A percentile compares a stretch with the other conserved stretches of the same genome.
phyloP scores from a whole-genome alignment of 495 filamentous ascomycete genomes.

The Podospora pseudoanserina region DNA sequence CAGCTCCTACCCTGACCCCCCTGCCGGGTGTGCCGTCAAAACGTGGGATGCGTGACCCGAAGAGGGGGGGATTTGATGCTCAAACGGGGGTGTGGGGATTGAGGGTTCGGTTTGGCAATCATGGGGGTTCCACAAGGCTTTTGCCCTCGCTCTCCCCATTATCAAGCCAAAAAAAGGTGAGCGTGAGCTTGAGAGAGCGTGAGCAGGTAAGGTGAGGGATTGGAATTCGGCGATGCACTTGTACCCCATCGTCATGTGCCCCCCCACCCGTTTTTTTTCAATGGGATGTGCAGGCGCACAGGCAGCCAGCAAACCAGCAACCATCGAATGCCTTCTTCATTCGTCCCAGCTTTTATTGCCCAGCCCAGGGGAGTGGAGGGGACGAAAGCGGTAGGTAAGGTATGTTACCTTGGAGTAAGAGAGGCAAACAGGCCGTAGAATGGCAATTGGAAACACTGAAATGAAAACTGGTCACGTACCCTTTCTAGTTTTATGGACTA shows the following conservation, averaged over 20 bases:
- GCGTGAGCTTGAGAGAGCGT: neutral
- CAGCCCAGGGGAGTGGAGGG: neutral
- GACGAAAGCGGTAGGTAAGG: slow-evolving; percentile 13
- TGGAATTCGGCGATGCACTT: neutral
- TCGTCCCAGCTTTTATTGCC: neutral
- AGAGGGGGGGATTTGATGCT: slow-evolving; percentile 20
- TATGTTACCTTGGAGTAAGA: slow-evolving; percentile 11
- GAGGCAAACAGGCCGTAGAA: neutral
- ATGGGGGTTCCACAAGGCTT: slow-evolving; percentile 17
- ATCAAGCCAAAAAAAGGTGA: neutral
- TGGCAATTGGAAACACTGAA: neutral
- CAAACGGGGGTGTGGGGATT: slow-evolving; percentile 22
- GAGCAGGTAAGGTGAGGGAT: slow-evolving; percentile 1
- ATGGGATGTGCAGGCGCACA: slow-evolving; percentile 14
- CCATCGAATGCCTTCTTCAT: neutral
- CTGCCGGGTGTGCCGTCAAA: slow-evolving; percentile 24
- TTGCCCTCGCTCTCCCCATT: neutral
- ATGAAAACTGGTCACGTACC: neutral
- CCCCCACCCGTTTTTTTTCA: neutral
- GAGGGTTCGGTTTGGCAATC: slow-evolving; percentile 13
- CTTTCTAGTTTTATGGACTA: neutral
- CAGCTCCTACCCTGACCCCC: slow-evolving; percentile 17
- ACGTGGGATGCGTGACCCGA: slow-evolving; percentile 33
- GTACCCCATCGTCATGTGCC: slow-evolving; percentile 11
- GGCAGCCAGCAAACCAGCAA: neutral